phyloP scores from a whole-genome alignment of 2,329 filamentous ascomycete genomes.

The Elsinoe fawcettii region DNA sequence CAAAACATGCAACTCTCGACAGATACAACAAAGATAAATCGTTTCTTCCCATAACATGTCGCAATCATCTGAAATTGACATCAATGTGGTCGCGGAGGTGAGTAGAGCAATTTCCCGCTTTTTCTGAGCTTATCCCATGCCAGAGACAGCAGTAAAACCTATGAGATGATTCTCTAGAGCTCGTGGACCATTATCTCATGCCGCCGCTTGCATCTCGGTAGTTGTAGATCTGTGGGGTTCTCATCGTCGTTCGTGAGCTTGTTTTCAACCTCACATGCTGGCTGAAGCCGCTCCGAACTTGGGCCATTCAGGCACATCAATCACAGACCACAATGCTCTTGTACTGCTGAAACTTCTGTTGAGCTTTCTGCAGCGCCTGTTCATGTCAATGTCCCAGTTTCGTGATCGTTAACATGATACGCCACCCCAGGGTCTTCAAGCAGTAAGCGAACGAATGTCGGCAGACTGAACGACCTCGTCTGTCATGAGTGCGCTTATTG shows the following conservation, averaged over 20 bases:
- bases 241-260: constrained; percentile 7
- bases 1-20: constrained; percentile 6
- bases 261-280: constrained; percentile 12
- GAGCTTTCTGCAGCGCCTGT: background rate
- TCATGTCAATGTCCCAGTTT: too few relatives aligned
- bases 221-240: constrained; percentile 9
- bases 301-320: background rate
- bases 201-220: constrained; percentile 11
- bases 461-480: too few relatives aligned
- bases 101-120: constrained; percentile 12
- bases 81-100: constrained; percentile 9
- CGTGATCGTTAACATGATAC: too few relatives aligned
- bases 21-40: background rate
- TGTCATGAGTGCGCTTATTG: too few relatives aligned
- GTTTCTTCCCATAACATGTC: constrained; percentile 11
- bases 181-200: constrained; percentile 8
- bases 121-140: constrained; percentile 3
- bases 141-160: background rate
- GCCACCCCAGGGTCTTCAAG: too few relatives aligned
- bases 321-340: background rate
- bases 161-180: background rate
- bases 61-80: constrained; percentile 4
- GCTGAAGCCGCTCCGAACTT: background rate
- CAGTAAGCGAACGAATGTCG: too few relatives aligned
- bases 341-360: background rate